A percentile compares a stretch with the other conserved stretches of the same genome.
Evolutionary conservation across 257 asterid genomes (phyloP).

Genomic region (Schizonepeta tenuifolia): DNA sequence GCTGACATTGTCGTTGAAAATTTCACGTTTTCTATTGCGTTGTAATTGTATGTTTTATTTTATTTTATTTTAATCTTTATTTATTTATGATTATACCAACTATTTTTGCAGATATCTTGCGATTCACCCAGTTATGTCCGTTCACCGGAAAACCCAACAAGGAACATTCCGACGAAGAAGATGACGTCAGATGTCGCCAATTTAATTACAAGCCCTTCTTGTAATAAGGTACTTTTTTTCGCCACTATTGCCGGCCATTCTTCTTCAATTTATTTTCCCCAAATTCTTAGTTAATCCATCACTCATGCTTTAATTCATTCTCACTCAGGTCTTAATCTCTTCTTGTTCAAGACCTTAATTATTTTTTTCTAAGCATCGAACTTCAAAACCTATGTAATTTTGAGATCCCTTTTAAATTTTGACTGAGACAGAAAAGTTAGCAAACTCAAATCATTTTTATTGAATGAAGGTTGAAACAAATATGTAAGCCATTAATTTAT

Average conservation of each 20-base stretch:
- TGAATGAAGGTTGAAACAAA: neutral
- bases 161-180: constrained; percentile 41
- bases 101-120: constrained; percentile 40
- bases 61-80: neutral
- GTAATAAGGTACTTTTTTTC: constrained; percentile 52
- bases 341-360: neutral
- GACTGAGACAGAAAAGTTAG: too few relatives aligned
- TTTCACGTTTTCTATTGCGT: constrained; percentile 11
- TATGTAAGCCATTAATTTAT: neutral
- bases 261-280: neutral
- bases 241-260: neutral
- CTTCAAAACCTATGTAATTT: too few relatives aligned
- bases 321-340: neutral
- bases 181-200: constrained; percentile 40
- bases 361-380: too few relatives aligned
- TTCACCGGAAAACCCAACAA: constrained; percentile 44
- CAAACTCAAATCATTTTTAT: neutral
- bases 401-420: neutral
- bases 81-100: neutral
- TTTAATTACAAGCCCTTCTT: constrained; percentile 46
- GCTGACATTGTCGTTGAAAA: constrained; percentile 13
- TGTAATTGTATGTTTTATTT: neutral
- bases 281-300: neutral
- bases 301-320: neutral
- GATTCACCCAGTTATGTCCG: constrained; percentile 44